These are phyloP conservation scores for Alternaria sp. DNA, from an alignment of 2,329 filamentous ascomycete genomes.

Conservation along the genomic window DNA sequence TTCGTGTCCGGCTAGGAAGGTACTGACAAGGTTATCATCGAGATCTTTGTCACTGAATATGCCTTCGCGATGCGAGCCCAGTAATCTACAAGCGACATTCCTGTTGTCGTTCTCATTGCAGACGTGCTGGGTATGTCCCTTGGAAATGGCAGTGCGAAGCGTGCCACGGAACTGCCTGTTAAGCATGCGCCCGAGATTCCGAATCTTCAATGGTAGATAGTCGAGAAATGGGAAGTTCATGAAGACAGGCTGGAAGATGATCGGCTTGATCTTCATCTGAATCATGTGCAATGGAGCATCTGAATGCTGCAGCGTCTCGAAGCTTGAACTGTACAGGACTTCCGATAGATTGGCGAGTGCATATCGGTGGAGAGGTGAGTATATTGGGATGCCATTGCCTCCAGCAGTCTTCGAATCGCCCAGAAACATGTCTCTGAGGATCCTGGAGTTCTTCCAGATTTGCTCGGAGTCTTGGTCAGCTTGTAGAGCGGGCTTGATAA, in stretches of 20 bases:
- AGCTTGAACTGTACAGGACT: slow-evolving; percentile 41
- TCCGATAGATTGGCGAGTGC: slow-evolving; percentile 52
- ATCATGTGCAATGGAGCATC: slow-evolving; percentile 33
- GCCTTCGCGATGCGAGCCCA: slow-evolving; percentile 35
- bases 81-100: slow-evolving; percentile 33
- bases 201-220: slow-evolving; percentile 29
- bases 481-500: slow-evolving; percentile 46
- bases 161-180: slow-evolving; percentile 33
- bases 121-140: slow-evolving; percentile 36
- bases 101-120: slow-evolving; percentile 33
- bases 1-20: slow-evolving; percentile 41
- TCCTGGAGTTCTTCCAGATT: slow-evolving; percentile 38
- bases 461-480: slow-evolving; percentile 35
- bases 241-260: slow-evolving; percentile 40
- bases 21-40: slow-evolving; percentile 39
- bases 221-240: slow-evolving; percentile 42
- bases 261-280: slow-evolving; percentile 39
- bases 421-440: slow-evolving; percentile 41
- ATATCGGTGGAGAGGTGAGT: slow-evolving; percentile 49
- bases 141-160: slow-evolving; percentile 32
- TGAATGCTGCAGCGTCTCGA: slow-evolving; percentile 34
- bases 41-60: slow-evolving; percentile 36
- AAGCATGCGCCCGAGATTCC: slow-evolving; percentile 32
- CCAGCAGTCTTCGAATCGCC: slow-evolving; percentile 34
- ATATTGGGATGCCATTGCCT: slow-evolving; percentile 38